Base-by-base conservation (phyloP, 2,329 filamentous ascomycete genomes). In the Botrytis cinerea region DNA sequence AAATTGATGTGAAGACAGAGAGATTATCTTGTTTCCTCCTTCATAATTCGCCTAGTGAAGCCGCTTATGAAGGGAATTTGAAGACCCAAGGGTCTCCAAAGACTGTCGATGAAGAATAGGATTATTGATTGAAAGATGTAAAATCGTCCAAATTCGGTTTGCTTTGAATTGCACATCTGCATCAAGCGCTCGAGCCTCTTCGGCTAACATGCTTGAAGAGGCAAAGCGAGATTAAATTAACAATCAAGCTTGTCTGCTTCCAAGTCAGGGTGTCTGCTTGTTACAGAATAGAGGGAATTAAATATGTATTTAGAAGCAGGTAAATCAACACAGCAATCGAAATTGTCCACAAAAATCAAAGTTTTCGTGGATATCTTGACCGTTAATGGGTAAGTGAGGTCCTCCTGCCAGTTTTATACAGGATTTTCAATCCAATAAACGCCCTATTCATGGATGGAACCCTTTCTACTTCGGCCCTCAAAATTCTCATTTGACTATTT, bases 31-130 rank as follows among this genome's bases (percentile, higher is more conserved):
- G 9, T 35, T 46, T 64, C 22, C 28, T 43, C 28, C 43, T 64
- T 64, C 18, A 46, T 4, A 64, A 32, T 64, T 46, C 4, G 2
- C 6, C 1, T 46, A 16, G 18, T 46, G 6, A 64, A 46, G 7
- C 38, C n/a, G 20, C 12, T 1, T 22, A 1, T 35, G 16, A 1
- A 16, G 14, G 18, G 1, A 16, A 20, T 25, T 1, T 16, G 16
- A 25, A 35, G 5, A 25, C 2, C 0, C 14, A 25, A 48, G 9
- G 22, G 12, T 12, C 8, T 51, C 28, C 16, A 35, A 38, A 51
- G 12, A 32, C 6, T 18, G 3, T 66, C 35, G 12, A 38, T 51
- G 9, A 16, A 28, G 16, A 18, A 10, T 38, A 35, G 3, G 18
- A 64, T 32, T 4, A 9, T n/a, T 51, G 32, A 51, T 18, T 38